phyloP scores from a whole-genome alignment of 257 asterid species.

The Gentiana macrophylla region DNA sequence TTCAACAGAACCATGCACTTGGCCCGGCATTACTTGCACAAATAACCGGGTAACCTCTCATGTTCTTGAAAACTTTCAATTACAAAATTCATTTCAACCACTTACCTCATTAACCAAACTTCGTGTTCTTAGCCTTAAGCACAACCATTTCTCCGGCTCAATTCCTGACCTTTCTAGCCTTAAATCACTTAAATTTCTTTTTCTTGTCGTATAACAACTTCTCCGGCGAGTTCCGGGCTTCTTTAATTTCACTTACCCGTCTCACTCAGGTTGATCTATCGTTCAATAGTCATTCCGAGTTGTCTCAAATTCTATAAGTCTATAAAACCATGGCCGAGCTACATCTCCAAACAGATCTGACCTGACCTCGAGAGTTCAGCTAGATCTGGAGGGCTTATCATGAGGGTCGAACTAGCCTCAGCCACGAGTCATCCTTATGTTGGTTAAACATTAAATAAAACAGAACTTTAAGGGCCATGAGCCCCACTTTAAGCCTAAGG shows the following conservation, averaged over 20 bases:
- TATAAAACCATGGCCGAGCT: no score
- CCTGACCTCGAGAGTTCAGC: no score
- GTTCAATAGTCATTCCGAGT: constrained; percentile 6
- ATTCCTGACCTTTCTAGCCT: constrained; percentile 66
- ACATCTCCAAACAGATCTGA: no score
- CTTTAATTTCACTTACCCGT: constrained; percentile 25
- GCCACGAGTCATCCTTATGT: no score
- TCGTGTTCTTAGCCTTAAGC: constrained; percentile 62
- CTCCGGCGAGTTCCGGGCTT: constrained; percentile 49
- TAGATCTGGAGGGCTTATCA: no score
- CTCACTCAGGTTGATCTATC: constrained; percentile 75
- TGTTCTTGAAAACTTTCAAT: constrained; percentile 52
- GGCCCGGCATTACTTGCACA: constrained; percentile 65
- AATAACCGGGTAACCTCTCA: constrained; percentile 53
- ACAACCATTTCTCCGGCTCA: constrained; percentile 46
- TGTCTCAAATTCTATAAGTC: no score
- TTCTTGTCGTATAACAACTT: constrained; percentile 53
- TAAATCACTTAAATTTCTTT: constrained; percentile 35
- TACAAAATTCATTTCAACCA: constrained; percentile 32
- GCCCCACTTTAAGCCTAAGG: no score
- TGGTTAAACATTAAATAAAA: no score
- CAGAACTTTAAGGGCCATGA: no score
- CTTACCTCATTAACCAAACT: constrained; percentile 41
- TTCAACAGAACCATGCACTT: constrained; percentile 48
- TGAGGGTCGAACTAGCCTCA: no score